phyloP scores from a whole-genome alignment of 2,329 filamentous ascomycete genomes.

The Dichotomopilus funicola region DNA sequence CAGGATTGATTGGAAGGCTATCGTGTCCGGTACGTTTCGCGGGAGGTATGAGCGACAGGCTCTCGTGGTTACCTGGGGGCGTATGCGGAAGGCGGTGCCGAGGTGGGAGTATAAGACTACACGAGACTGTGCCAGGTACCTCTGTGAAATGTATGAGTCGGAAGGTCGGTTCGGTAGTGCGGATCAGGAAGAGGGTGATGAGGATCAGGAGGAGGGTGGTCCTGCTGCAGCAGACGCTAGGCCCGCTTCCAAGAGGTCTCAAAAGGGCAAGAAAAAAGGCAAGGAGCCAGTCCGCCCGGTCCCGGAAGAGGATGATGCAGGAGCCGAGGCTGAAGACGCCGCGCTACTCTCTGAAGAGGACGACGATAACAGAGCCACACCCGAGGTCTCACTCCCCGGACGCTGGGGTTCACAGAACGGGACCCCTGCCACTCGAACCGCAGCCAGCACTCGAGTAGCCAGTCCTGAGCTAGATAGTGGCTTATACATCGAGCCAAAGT shows the following conservation, averaged over 20 bases:
- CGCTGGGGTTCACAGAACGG: no score
- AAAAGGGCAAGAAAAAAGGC: neutral
- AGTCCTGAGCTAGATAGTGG: no score
- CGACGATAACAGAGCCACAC: no score
- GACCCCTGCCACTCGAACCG: no score
- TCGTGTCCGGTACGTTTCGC: conserved; percentile 11
- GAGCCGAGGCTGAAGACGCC: no score
- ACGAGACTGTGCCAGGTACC: conserved; percentile 17
- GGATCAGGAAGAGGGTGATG: neutral
- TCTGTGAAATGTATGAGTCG: conserved; percentile 21
- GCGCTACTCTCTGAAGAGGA: no score
- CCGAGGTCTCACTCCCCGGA: no score
- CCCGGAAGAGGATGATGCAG: no score
- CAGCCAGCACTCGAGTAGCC: no score
- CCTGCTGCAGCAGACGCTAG: no score
- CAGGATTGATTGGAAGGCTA: conserved; percentile 43
- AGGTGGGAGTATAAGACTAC: conserved; percentile 17
- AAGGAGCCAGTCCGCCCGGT: neutral
- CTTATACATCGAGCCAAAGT: no score
- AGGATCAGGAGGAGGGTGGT: neutral
- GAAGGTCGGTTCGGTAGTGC: conserved; percentile 16
- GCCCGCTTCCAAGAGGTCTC: no score
- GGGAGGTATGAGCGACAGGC: conserved; percentile 19
- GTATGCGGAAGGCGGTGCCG: conserved; percentile 20
- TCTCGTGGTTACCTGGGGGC: conserved; percentile 20